These are phyloP conservation scores for Chalciporus piperatus DNA, from an alignment of 768 basidiomycete species.

Conservation along the genomic window DNA sequence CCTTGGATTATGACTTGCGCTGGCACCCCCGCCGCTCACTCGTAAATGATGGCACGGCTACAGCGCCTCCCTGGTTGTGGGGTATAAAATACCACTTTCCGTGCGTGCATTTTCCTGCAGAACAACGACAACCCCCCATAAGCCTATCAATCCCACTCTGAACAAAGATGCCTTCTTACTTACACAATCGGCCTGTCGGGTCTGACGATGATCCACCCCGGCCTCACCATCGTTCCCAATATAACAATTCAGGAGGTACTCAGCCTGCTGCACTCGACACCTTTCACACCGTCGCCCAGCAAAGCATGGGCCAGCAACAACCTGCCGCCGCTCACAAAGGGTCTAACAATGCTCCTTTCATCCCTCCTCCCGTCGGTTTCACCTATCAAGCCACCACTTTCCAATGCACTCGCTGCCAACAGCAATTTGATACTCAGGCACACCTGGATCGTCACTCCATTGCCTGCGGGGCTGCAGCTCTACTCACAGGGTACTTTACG, in stretches of 20 bases:
- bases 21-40: not conserved
- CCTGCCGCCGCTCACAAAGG: not conserved
- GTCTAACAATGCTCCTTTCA: not conserved
- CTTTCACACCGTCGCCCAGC: not conserved
- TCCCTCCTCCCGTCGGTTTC: conserved; percentile 2
- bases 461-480: conserved; percentile 11
- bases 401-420: conserved; percentile 17
- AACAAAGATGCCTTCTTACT: conserved; percentile 7
- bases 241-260: not conserved
- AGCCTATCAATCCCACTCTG: too few relatives aligned
- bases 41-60: not conserved
- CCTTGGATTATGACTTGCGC: not conserved
- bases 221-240: not conserved
- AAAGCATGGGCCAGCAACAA: not conserved
- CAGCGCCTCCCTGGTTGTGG: too few relatives aligned
- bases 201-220: not conserved
- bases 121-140: too few relatives aligned
- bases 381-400: not conserved
- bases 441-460: conserved; percentile 10
- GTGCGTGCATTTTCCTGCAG: not conserved
- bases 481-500: conserved; percentile 11
- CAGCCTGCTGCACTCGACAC: not conserved
- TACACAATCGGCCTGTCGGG: conserved; percentile 3
- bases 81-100: not conserved
- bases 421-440: conserved; percentile 3